Base-by-base conservation (phyloP, 768 basidiomycete genomes). In the Tylopilus felleus region DNA sequence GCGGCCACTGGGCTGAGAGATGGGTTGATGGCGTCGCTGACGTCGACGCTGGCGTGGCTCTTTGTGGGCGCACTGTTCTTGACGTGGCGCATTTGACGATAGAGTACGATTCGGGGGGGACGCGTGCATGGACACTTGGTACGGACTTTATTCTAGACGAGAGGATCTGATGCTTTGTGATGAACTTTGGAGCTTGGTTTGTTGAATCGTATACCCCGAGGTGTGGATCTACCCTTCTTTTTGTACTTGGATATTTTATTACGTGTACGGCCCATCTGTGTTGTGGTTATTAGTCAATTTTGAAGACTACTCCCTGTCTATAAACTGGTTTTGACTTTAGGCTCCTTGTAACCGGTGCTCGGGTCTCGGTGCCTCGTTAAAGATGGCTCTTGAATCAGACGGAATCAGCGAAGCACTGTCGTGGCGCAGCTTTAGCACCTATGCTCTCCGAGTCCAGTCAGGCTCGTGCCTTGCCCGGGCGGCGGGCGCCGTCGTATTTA, bases 1-100 rank as follows among this genome's bases (percentile, higher is more conserved):
- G 50, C 28, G 14, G 29, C 23, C 8, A 29, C 33, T 1, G 44
- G 31, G 44, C 5, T 29, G 21, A n/a, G 33, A 5, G 35, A 43
- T 9, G 42, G 31, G 4, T 13, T 38, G 51, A 17, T 29, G 39
- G 16, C 35, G 36, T 44, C 47, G 12, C 19, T 53, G 51, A 38
- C 14, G 13, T 29, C 9, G 16, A 36, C 35, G 29, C 38, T 39
- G 45, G 19, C 29, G 40, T 45, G 23, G 27, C 17, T 52, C 19
- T 50, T 52, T 17, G 6, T 16, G 8, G 52, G 52, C 8, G 38
- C 42, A 21, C 4, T 51, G 25, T 16, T 49, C 1, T 27, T 47
- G 57, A 60, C 8, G 42, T 59, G 58, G 57, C 9, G 14, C 13
- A 12, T 59, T 17, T 59, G 58, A 59, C 2, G 39, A n/a, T 23